A percentile compares a stretch with the other conserved stretches of the same genome.
Evolutionary conservation across 768 basidiomycete species (phyloP).

Genomic region (Mrakia hoshinonis): DNA sequence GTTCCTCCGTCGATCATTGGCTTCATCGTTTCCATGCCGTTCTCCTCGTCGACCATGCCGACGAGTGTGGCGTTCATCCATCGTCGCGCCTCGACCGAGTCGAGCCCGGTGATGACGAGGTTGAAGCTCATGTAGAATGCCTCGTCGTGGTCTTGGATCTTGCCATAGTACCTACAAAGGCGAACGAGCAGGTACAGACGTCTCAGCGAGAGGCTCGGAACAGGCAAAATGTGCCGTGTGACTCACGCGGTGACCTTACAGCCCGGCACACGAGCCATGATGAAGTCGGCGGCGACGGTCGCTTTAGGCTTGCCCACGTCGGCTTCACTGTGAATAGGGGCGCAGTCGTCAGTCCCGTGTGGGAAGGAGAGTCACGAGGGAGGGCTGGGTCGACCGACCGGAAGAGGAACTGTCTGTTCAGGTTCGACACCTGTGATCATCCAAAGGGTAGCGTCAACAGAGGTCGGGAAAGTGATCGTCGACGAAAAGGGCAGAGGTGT

Average conservation of each 20-base stretch:
- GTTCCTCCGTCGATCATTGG: constrained; percentile 98
- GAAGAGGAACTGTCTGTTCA: constrained; percentile 97
- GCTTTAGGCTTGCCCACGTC: constrained; percentile 95
- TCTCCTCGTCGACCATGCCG: constrained; percentile 75
- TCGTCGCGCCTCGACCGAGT: constrained; percentile 90
- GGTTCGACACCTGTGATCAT: constrained; percentile 62
- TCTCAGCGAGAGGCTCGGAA: not conserved
- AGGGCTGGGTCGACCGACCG: constrained; percentile 49
- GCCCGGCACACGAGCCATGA: constrained; percentile 92
- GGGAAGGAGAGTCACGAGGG: not conserved
- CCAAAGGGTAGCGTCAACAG: not conserved
- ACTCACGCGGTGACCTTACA: constrained; percentile 93
- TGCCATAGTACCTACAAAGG: constrained; percentile 70
- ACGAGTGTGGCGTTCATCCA: constrained; percentile 99
- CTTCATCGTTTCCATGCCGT: constrained; percentile 84
- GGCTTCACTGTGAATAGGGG: constrained; percentile 24
- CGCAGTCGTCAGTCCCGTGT: too few species aligned
- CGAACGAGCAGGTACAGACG: constrained; percentile 16
- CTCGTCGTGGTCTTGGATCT: constrained; percentile 95
- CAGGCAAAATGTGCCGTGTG: not conserved
- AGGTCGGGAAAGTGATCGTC: not conserved
- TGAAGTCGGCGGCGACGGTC: constrained; percentile 83
- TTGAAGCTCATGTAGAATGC: constrained; percentile 96
- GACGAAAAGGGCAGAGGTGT: not conserved
- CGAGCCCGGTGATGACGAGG: constrained; percentile 90